These are phyloP conservation scores for Diaporthe nobilis DNA, from an alignment of 2,329 filamentous ascomycete species.

Conservation along the genomic window DNA sequence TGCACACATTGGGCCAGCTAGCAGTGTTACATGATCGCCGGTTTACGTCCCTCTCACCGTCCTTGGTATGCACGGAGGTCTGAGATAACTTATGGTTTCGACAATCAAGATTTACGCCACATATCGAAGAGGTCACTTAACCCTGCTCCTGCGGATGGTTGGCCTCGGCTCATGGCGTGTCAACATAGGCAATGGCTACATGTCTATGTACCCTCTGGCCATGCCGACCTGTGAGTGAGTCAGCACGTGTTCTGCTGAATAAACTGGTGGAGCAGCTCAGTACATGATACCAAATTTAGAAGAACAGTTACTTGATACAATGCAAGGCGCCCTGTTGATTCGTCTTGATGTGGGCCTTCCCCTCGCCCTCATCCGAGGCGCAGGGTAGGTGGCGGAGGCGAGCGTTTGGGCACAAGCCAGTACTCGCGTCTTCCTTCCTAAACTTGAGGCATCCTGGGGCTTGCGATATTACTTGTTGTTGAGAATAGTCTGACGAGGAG, in stretches of 20 bases:
- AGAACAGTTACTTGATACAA: neutral
- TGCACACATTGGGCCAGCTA: neutral
- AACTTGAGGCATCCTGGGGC: neutral
- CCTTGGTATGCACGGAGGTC: neutral
- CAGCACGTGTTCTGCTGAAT: neutral
- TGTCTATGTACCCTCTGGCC: neutral
- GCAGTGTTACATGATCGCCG: neutral
- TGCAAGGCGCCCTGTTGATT: neutral
- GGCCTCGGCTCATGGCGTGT: neutral
- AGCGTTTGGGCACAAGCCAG: neutral
- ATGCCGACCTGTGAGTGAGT: neutral
- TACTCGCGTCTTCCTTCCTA: slow-evolving; percentile 11
- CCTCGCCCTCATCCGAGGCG: neutral
- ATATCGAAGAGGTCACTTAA: neutral
- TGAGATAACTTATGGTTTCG: neutral
- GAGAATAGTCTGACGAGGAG: neutral
- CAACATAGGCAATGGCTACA: neutral
- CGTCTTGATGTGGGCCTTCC: neutral
- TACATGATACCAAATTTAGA: slow-evolving; percentile 1
- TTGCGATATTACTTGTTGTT: neutral
- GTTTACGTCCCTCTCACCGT: neutral
- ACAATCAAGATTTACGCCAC: neutral
- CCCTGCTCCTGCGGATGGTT: neutral
- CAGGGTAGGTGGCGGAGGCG: neutral
- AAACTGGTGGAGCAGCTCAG: neutral